Evolutionary conservation across 176 grass and related monocot species (phyloP).

Genomic region (Triticum dicoccoides): DNA sequence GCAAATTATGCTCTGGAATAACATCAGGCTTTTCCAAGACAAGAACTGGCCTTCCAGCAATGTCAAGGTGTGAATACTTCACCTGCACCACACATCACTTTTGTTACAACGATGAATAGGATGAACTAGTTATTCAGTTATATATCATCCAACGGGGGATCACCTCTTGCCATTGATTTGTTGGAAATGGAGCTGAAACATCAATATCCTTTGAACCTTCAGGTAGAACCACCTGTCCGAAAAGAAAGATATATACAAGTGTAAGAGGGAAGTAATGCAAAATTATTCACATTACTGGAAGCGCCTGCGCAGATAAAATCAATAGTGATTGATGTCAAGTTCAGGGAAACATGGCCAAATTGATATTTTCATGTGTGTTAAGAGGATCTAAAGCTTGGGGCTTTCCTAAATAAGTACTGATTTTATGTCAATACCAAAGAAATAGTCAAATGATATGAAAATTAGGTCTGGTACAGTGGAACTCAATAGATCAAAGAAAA

Average conservation of each 20-base stretch:
- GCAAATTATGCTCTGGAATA: slow-evolving; percentile 91
- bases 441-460: background rate
- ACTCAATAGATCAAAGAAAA: background rate
- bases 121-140: background rate
- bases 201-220: slow-evolving; percentile 94
- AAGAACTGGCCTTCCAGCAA: slow-evolving; percentile 80
- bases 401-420: background rate
- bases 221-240: slow-evolving; percentile 73
- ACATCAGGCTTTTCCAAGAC: slow-evolving; percentile 87
- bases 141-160: background rate
- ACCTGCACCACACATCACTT: slow-evolving; percentile 53
- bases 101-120: slow-evolving; percentile 27
- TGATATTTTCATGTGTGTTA: background rate
- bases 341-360: background rate
- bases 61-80: slow-evolving; percentile 97
- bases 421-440: slow-evolving; percentile 10
- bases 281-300: background rate
- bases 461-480: background rate
- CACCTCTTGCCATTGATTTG: slow-evolving; percentile 76
- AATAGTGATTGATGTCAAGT: background rate
- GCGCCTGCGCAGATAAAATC: background rate
- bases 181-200: slow-evolving; percentile 75
- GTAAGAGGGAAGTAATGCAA: background rate
- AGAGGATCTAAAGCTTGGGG: background rate
- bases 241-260: slow-evolving; percentile 21